A percentile compares a stretch with the other conserved stretches of the same genome.
phyloP scores from a whole-genome alignment of 257 asterid species.

The Lycium ferocissimum region DNA sequence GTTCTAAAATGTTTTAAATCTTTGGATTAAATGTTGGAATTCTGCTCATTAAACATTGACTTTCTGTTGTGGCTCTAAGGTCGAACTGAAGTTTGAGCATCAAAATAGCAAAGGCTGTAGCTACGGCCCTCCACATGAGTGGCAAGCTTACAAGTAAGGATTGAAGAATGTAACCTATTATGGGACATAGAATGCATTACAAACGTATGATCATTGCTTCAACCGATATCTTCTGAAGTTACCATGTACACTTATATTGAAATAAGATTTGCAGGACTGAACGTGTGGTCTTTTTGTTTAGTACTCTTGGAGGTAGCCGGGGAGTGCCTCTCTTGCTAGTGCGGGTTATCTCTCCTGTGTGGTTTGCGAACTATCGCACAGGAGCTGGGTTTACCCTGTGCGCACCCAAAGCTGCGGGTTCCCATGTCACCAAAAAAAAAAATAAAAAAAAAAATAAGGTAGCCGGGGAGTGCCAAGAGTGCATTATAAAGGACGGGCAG shows the following conservation, averaged over 20 bases:
- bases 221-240: constrained; percentile 21
- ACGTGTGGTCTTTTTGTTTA: constrained; percentile 7
- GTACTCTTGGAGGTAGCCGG: constrained; percentile 57
- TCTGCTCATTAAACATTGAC: background rate
- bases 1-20: background rate
- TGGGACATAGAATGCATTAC: no score
- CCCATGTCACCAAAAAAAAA: no score
- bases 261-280: constrained; percentile 5
- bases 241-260: background rate
- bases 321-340: no score
- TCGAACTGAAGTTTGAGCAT: constrained; percentile 59
- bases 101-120: constrained; percentile 58
- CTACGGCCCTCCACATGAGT: constrained; percentile 59
- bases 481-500: constrained; percentile 55
- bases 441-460: no score
- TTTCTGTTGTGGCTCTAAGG: constrained; percentile 34
- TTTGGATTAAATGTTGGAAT: background rate
- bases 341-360: no score
- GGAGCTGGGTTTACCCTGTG: no score
- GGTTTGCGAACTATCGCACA: no score
- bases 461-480: no score
- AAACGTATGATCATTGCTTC: no score
- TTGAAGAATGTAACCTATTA: no score
- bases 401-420: no score
- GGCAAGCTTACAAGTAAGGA: constrained; percentile 59